Conservation (phyloP, 352 stramenopile species). For the Pythium aristosporum region DNA sequence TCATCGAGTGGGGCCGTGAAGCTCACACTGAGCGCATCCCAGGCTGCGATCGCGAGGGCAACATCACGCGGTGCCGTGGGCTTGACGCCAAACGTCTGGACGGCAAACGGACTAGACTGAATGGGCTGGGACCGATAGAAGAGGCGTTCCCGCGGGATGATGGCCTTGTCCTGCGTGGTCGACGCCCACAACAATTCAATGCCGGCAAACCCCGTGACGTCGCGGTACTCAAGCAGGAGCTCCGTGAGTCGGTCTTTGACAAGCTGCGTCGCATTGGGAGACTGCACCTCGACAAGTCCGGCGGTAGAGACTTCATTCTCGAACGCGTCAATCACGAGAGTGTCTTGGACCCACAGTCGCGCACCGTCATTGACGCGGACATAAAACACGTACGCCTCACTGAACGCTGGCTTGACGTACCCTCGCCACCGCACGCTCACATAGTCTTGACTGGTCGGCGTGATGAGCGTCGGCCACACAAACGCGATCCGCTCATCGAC, state of each 20-base stretch:
- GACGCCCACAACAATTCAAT: slow-evolving; percentile 90
- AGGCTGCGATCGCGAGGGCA: slow-evolving; percentile 44
- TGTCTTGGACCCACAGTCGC: slow-evolving; percentile 79
- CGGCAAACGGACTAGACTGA: slow-evolving; percentile 58
- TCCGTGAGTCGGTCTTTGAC: slow-evolving; percentile 29
- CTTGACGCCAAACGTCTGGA: slow-evolving; percentile 56
- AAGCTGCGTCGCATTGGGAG: slow-evolving; percentile 20
- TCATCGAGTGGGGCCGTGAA: slow-evolving; percentile 84
- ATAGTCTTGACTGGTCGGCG: slow-evolving; percentile 90
- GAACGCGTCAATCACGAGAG: slow-evolving; percentile 85
- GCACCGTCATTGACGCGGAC: slow-evolving; percentile 82
- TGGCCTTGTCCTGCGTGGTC: slow-evolving; percentile 77
- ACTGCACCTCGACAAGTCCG: slow-evolving; percentile 18
- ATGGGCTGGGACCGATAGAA: slow-evolving; percentile 78
- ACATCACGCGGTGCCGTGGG: slow-evolving; percentile 44
- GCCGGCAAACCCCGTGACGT: slow-evolving; percentile 85
- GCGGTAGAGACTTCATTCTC: slow-evolving; percentile 36
- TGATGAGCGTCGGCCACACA: slow-evolving; percentile 89
- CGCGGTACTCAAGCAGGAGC: slow-evolving; percentile 90
- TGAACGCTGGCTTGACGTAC: slow-evolving; percentile 85
- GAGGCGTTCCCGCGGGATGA: slow-evolving; percentile 86
- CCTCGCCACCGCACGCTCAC: slow-evolving; percentile 92
- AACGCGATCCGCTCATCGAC: slow-evolving; percentile 92
- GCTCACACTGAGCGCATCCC: slow-evolving; percentile 71
- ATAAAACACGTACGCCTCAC: slow-evolving; percentile 81